Base-by-base conservation (phyloP, 2,329 filamentous ascomycete species). In the Leptographium flavum region DNA sequence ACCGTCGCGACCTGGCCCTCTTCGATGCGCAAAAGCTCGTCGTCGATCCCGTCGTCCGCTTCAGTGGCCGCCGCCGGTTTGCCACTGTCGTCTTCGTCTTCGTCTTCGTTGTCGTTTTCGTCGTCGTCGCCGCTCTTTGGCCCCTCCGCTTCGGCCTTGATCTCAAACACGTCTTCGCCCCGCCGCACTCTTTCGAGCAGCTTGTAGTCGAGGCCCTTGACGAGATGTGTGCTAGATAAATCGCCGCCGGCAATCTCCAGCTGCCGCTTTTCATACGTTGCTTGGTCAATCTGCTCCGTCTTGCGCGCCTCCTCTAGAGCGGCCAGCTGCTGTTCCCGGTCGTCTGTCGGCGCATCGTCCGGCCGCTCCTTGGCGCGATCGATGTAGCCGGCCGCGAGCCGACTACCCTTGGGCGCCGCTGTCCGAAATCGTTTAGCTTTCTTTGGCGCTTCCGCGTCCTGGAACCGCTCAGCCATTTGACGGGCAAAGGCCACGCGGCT, bases 121-220 rank as follows among this genome's bases (percentile, higher is more conserved):
- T n/a, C n/a, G n/a, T n/a, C n/a, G n/a, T n/a, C n/a, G n/a, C 5
- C 52, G 54, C 39, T 42, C n/a, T 21, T 58, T 54, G 9, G 55
- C 57, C 21, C 8, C 64, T 61, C 56, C 60, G 25, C 15, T 23
- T 27, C 23, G 2, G 23, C 43, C 7, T 53, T 56, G 6, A 53
- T 53, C 33, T 38, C 14, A 52, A 69, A 72, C 1, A 86, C 71
- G 60, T 88, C 66, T 59, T 87, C 83, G 35, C 83, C 84, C 45
- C 71, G 73, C 49, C 73, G 73, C 48, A 83, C 71, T 52, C 79
- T 71, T 59, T 83, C 76, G 25, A 88, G 66, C 13, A 96, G 67
- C 60, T 83, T 83, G 59, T 87, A 83, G 62, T 98, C 92, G 42
- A 98, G 64, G 0, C 92, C 92, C 58, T 95, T 96, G 40, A 96